Conservation (phyloP, 192 early-diverging fungal species). For the Backusella macrospora region DNA sequence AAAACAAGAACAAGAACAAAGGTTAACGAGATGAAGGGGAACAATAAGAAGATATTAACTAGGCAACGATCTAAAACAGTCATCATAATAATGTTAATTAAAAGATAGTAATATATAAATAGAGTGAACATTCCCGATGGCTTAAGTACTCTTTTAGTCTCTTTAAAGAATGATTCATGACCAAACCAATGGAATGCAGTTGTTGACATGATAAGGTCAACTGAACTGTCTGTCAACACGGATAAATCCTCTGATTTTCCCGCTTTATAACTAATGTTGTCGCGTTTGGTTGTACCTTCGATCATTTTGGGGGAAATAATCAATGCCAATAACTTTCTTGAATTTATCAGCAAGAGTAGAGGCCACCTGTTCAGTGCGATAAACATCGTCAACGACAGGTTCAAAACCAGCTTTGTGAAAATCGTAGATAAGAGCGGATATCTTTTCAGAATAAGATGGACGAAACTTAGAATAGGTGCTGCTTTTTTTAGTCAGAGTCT, state of each 20-base stretch:
- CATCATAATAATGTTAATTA: no score
- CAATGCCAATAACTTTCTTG: slow-evolving; percentile 49
- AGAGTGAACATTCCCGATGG: slow-evolving; percentile 59
- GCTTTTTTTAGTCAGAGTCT: no score
- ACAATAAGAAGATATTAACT: no score
- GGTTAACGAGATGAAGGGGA: no score
- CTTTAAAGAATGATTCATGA: slow-evolving; percentile 54
- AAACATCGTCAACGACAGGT: slow-evolving; percentile 55
- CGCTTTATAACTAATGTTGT: slow-evolving; percentile 49
- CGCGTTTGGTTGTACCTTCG: slow-evolving; percentile 33
- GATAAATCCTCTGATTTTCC: slow-evolving; percentile 45
- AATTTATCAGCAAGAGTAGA: slow-evolving; percentile 50
- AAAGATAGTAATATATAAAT: slow-evolving; percentile 48
- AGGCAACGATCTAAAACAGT: no score
- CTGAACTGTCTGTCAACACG: slow-evolving; percentile 25
- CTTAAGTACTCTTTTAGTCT: slow-evolving; percentile 60
- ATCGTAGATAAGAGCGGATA: slow-evolving; percentile 42
- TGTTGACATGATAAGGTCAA: slow-evolving; percentile 52
- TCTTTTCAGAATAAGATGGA: no score
- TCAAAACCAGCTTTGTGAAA: slow-evolving; percentile 50
- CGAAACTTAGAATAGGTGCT: no score
- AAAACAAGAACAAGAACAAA: no score
- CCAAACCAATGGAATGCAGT: slow-evolving; percentile 64
- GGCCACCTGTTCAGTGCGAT: slow-evolving; percentile 60
- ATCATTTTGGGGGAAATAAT: slow-evolving; percentile 47